Evolutionary conservation across 768 basidiomycete genomes (phyloP).

Genomic region (Austroboletus festivus): DNA sequence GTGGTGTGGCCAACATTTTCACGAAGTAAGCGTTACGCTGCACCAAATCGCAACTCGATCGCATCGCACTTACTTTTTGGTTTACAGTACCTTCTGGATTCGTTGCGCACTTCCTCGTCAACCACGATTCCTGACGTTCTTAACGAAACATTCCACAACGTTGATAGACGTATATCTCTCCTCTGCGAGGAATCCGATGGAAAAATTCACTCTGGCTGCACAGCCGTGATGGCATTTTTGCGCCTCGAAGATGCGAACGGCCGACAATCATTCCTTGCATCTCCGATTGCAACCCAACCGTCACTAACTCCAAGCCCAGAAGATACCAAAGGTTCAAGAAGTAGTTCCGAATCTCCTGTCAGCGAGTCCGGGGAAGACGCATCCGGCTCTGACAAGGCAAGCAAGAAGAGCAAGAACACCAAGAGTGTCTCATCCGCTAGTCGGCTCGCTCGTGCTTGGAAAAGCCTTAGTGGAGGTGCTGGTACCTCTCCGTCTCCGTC

Average conservation of each 20-base stretch:
- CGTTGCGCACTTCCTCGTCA: constrained; percentile 58
- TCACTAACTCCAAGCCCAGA: constrained; percentile 30
- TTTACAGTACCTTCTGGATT: constrained; percentile 61
- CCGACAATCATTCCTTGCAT: constrained; percentile 60
- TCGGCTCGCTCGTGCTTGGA: constrained; percentile 55
- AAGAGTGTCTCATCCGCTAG: constrained; percentile 39
- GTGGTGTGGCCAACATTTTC: constrained; percentile 97
- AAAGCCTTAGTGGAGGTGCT: constrained; percentile 42
- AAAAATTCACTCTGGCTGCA: constrained; percentile 95
- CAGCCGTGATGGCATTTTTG: constrained; percentile 93
- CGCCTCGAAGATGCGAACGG: constrained; percentile 84
- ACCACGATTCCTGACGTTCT: constrained; percentile 79
- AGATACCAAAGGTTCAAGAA: constrained; percentile 31
- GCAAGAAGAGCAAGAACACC: constrained; percentile 42
- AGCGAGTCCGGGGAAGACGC: constrained; percentile 42
- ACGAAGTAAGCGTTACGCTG: constrained; percentile 54
- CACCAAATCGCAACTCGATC: constrained; percentile 2
- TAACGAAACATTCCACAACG: constrained; percentile 91
- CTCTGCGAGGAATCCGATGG: constrained; percentile 86
- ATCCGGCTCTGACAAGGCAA: constrained; percentile 32
- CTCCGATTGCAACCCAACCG: constrained; percentile 25
- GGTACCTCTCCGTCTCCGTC: constrained; percentile 19
- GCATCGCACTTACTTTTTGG: constrained; percentile 4
- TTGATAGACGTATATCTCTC: constrained; percentile 78
- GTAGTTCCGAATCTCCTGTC: constrained; percentile 41